phyloP scores from a whole-genome alignment of 2,329 filamentous ascomycete species.

The Aureobasidium zeae region DNA sequence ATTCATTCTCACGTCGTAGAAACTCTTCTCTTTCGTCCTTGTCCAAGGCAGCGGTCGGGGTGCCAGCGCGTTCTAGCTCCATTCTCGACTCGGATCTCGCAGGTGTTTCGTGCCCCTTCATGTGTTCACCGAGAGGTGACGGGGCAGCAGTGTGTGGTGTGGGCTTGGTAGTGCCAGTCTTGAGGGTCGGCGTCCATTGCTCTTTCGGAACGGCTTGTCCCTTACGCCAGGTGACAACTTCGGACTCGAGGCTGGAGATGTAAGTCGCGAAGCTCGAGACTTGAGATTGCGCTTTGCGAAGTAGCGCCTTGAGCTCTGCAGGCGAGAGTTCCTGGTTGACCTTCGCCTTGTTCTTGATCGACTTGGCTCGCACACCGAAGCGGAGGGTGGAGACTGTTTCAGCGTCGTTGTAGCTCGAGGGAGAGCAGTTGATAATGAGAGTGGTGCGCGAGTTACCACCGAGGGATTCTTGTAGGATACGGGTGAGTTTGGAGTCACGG shows the following conservation, averaged over 20 bases:
- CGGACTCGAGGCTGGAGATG: constrained; percentile 70
- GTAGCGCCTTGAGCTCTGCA: constrained; percentile 81
- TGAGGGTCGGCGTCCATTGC: constrained; percentile 65
- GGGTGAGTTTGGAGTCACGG: constrained; percentile 93
- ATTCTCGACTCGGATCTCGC: constrained; percentile 55
- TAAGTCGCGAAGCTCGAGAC: constrained; percentile 83
- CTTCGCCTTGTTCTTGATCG: constrained; percentile 99
- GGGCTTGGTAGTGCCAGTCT: constrained; percentile 39
- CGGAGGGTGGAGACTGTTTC: constrained; percentile 87
- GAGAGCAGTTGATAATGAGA: constrained; percentile 97
- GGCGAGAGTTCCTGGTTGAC: constrained; percentile 97
- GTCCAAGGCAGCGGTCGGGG: constrained; percentile 78
- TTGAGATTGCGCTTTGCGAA: constrained; percentile 86
- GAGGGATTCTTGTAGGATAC: constrained; percentile 92
- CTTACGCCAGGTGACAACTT: constrained; percentile 77
- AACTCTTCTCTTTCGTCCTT: constrained; percentile 98
- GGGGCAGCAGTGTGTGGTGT: constrained; percentile 51
- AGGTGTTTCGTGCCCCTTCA: constrained; percentile 39
- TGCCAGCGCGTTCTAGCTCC: constrained; percentile 69
- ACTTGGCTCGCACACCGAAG: constrained; percentile 93
- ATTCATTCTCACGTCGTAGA: constrained; percentile 84
- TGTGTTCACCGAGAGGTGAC: constrained; percentile 43
- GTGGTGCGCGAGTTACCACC: constrained; percentile 98
- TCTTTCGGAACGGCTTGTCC: constrained; percentile 86
- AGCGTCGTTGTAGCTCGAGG: constrained; percentile 93